Conservation (phyloP, 768 basidiomycete species). For the Fibroporia radiculosa region DNA sequence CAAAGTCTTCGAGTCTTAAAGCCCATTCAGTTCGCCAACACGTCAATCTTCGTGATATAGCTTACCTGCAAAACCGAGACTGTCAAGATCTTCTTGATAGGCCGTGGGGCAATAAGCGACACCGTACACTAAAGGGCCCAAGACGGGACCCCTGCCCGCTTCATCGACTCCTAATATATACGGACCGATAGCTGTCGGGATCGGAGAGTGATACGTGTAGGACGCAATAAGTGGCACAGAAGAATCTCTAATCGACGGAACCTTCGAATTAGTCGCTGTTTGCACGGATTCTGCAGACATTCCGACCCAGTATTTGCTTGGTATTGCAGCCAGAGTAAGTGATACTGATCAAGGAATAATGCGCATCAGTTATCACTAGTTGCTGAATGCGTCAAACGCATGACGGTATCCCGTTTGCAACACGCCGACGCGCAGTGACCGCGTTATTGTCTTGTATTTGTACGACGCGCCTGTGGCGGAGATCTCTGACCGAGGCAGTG, state of each 20-base stretch:
- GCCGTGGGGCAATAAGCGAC: conserved; percentile 85
- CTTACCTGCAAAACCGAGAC: conserved; percentile 86
- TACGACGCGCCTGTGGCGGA: conserved; percentile 5
- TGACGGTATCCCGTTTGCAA: too few relatives aligned
- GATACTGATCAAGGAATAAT: too few relatives aligned
- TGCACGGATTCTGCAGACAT: background rate
- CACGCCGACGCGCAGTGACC: background rate
- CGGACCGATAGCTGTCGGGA: conserved; percentile 60
- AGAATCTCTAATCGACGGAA: conserved; percentile 55
- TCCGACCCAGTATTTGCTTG: background rate
- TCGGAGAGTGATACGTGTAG: conserved; percentile 72
- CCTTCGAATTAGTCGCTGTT: conserved; percentile 4
- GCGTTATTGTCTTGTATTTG: conserved; percentile 8
- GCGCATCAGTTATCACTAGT: too few relatives aligned
- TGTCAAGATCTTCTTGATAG: conserved; percentile 66
- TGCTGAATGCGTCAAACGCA: too few relatives aligned
- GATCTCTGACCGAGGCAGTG: too few relatives aligned
- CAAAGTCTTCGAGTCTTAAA: conserved; percentile 85
- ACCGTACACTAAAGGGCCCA: conserved; percentile 94
- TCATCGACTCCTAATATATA: conserved; percentile 99
- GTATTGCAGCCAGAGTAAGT: too few relatives aligned
- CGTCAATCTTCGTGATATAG: background rate
- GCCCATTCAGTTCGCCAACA: background rate
- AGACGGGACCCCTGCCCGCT: conserved; percentile 91
- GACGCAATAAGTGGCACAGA: conserved; percentile 55